Base-by-base conservation (phyloP, 768 basidiomycete species). In the Cubamyces sp. region DNA sequence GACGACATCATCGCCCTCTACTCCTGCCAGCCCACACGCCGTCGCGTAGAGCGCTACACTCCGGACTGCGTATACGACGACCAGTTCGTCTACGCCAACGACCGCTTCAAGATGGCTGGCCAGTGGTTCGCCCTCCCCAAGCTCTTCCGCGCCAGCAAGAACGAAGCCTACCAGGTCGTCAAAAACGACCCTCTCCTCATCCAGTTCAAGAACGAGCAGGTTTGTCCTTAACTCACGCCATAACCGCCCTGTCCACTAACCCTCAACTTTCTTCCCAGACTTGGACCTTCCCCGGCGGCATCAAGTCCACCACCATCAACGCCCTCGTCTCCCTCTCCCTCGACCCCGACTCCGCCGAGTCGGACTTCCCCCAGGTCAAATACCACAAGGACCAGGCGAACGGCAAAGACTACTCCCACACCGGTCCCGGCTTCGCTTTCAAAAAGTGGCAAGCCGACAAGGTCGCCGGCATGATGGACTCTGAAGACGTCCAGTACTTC, bases 141-240 rank as follows among this genome's bases (percentile, higher is more conserved):
- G 59, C 70, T 79, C 21, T 79, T 79, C 70, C 72, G 68, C 14
- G 68, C 64, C 50, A 74, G 72, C 51, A 67, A 71, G 62, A 77
- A 78, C 63, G 70, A 74, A 48, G 70, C 74, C 15, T 76, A 77
- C 61, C 71, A 77, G 66, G 72, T 78, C 19, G 62, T 73, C 19
- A 66, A 62, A 64, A 76, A 76, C 61, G 75, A 78, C 49, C 73
- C 70, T 15, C 69, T 74, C 57, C 54, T 74, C 66, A 78, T 78
- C 57, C 77, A 78, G 68, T 79, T 80, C 69, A 78, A 77, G 71
- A 77, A 78, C 66, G 77, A 78, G 65, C 77, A 79, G 71, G 75
- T 74, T 26, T 39, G 54, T 62, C 23, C 30, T 50, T 57, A 43
- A 1, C 12, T 18, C 49, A 6, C 43, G 6, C 6, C 19, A 40